Base-by-base conservation (phyloP, 257 asterid species). In the Dorcoceras hygrometricum region DNA sequence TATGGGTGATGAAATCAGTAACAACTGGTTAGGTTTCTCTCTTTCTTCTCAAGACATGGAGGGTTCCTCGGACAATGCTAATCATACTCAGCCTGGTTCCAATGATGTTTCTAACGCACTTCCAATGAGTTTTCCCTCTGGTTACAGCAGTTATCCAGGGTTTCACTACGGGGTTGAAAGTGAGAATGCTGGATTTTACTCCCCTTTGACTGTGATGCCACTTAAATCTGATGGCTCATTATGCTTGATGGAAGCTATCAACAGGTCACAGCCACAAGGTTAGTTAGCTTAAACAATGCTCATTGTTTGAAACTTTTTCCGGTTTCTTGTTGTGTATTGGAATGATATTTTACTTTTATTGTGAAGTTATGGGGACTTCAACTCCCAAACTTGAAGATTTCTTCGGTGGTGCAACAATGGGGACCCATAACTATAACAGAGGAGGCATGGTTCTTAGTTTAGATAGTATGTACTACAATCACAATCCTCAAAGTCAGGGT, bases 221-320 rank as follows among this genome's bases (percentile, higher is more conserved):
- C 81, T 93, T 20, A 93, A 81, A 71, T 86, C 99, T 63, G 99
- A 93, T 82, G 95, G 97, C 55, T 93, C 99, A 0, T 63, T 88
- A 70, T 93, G 96, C 82, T 73, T 88, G 11, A 82, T 88, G 94
- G 96, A 93, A 63, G 91, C 88, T 10, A 79, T 89, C 80, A 85
- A 81, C 81, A 74, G 92, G 62, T 78, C 97, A 22, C 97, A 80
- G 19, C 84, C 88, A 24, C 95, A 85, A 85, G 97, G 96, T 86
- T 25, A 39, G 57, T 28, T 12, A 63, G 60, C 61, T 62, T 65
- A 25, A 76, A 73, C 53, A 14, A 18, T 26, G 46, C 43, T 46
- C 48, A 4, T 61, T n/a, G 3, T 22, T 56, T 65, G 14, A 4
- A 27, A 20, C 19, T 3, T 39, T 14, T 39, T 79, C 46, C 43